phyloP scores from a whole-genome alignment of 768 basidiomycete genomes.

The Leccinum broughii region DNA sequence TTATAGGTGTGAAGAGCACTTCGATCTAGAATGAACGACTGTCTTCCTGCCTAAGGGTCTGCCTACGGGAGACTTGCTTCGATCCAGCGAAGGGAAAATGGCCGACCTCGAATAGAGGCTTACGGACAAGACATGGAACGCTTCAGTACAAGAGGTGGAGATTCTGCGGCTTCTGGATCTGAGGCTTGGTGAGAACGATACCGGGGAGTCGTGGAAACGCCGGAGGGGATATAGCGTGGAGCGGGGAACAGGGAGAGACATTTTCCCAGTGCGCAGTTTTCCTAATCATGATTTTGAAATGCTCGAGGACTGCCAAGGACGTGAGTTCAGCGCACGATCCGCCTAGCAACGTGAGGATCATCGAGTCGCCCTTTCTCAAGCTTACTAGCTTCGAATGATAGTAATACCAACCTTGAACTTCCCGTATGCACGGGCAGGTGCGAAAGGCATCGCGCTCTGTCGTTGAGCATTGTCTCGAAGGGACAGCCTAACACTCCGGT shows the following conservation, averaged over 20 bases:
- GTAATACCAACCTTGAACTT: slow-evolving; percentile 6
- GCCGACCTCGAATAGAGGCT: slow-evolving; percentile 12
- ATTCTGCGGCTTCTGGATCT: slow-evolving; percentile 10
- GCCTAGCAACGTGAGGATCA: slow-evolving; percentile 13
- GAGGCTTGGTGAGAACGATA: slow-evolving; percentile 15
- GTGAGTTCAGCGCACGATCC: background rate
- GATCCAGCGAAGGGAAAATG: background rate
- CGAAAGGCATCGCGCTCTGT: slow-evolving; percentile 8
- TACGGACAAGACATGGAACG: slow-evolving; percentile 3
- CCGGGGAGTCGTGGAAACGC: slow-evolving; percentile 6
- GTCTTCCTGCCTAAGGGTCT: too few species aligned
- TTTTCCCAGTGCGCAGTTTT: slow-evolving; percentile 3
- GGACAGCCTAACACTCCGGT: too few species aligned
- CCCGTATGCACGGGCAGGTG: background rate
- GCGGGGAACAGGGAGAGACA: background rate
- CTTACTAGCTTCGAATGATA: slow-evolving; percentile 20
- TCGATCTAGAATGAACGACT: too few species aligned
- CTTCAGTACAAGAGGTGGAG: slow-evolving; percentile 9
- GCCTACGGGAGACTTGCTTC: too few species aligned
- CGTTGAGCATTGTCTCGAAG: background rate
- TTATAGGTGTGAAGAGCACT: background rate
- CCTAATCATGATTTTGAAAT: slow-evolving; percentile 8
- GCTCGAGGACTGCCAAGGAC: background rate
- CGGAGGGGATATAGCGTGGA: background rate
- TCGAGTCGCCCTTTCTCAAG: slow-evolving; percentile 14